These are phyloP conservation scores for Calonectria honghensis DNA, from an alignment of 2,329 filamentous ascomycete species.

Conservation along the genomic window DNA sequence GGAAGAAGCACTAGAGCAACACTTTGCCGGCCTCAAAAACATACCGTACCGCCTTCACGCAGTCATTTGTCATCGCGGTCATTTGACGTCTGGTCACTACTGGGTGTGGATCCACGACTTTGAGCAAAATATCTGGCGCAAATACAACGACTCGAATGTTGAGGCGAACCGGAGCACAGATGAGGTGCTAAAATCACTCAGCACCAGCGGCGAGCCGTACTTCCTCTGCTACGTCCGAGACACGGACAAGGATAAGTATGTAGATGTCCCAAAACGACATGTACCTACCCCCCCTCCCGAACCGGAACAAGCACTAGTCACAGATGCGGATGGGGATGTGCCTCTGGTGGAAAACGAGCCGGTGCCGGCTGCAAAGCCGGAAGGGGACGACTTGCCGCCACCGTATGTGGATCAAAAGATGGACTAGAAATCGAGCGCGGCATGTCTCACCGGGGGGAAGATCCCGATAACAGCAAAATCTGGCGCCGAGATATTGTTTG, in stretches of 20 bases:
- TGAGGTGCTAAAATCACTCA: slow-evolving; percentile 81
- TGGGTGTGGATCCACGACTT: slow-evolving; percentile 98
- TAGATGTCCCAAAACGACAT: slow-evolving; percentile 66
- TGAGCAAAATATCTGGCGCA: slow-evolving; percentile 86
- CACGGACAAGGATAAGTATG: slow-evolving; percentile 73
- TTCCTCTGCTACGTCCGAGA: slow-evolving; percentile 89
- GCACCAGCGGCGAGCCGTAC: slow-evolving; percentile 84
- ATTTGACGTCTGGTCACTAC: slow-evolving; percentile 88
- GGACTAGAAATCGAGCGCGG: slow-evolving; percentile 46
- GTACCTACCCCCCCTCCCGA: slow-evolving; percentile 43
- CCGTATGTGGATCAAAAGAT: slow-evolving; percentile 43
- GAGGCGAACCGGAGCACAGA: slow-evolving; percentile 78
- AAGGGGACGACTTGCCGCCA: slow-evolving; percentile 41
- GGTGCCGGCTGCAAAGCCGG: slow-evolving; percentile 2
- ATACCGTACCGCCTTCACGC: slow-evolving; percentile 90
- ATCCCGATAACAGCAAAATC: slow-evolving; percentile 11
- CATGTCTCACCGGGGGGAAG: background rate
- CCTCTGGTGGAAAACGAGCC: slow-evolving; percentile 42
- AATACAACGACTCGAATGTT: slow-evolving; percentile 94
- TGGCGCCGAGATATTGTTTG: slow-evolving; percentile 1
- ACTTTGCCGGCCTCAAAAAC: slow-evolving; percentile 72
- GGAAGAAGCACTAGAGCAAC: slow-evolving; percentile 53
- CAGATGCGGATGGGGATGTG: slow-evolving; percentile 54
- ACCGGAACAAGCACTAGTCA: slow-evolving; percentile 21
- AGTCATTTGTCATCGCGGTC: slow-evolving; percentile 92